phyloP scores from a whole-genome alignment of 768 basidiomycete species.

The Calocybe cyanea region DNA sequence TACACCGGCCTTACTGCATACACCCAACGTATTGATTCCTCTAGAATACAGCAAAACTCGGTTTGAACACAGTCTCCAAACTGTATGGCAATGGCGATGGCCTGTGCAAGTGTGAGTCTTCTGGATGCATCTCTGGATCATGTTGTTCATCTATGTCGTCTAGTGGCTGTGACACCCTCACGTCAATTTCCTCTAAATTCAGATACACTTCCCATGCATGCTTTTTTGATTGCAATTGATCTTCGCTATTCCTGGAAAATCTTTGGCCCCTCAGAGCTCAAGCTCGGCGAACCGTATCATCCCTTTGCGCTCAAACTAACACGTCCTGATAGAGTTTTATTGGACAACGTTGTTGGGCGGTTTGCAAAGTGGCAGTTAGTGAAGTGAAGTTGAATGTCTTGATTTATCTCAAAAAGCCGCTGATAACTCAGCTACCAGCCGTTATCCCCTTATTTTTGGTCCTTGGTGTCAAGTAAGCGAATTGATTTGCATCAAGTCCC shows the following conservation, averaged over 20 bases:
- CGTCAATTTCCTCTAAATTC: conserved; percentile 14
- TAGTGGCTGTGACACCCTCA: conserved; percentile 17
- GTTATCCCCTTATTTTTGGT: conserved; percentile 78
- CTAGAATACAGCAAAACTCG: conserved; percentile 60
- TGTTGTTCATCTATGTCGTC: conserved; percentile 1
- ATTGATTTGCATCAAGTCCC: conserved; percentile 5
- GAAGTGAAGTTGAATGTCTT: conserved; percentile 35
- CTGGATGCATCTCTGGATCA: conserved; percentile 1
- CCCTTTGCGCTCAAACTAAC: conserved; percentile 56
- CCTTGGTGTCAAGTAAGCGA: conserved; percentile 53
- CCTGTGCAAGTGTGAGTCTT: conserved; percentile 35
- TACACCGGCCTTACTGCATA: not conserved
- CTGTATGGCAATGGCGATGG: conserved; percentile 43
- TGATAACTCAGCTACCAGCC: conserved; percentile 33
- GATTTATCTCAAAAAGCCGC: not conserved
- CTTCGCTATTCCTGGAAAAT: conserved; percentile 34
- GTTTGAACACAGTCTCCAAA: conserved; percentile 55
- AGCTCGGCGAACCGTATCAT: conserved; percentile 19
- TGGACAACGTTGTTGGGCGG: conserved; percentile 49
- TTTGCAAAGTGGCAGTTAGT: conserved; percentile 58
- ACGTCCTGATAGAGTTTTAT: conserved; percentile 48
- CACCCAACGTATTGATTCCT: not conserved
- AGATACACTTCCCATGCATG: conserved; percentile 28
- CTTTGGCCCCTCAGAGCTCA: conserved; percentile 8
- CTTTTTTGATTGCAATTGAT: conserved; percentile 34